Percentiles rank a stretch among this genome's conserved stretches.
Conservation (phyloP, 306 rosid genomes). For the Delonix regia region DNA sequence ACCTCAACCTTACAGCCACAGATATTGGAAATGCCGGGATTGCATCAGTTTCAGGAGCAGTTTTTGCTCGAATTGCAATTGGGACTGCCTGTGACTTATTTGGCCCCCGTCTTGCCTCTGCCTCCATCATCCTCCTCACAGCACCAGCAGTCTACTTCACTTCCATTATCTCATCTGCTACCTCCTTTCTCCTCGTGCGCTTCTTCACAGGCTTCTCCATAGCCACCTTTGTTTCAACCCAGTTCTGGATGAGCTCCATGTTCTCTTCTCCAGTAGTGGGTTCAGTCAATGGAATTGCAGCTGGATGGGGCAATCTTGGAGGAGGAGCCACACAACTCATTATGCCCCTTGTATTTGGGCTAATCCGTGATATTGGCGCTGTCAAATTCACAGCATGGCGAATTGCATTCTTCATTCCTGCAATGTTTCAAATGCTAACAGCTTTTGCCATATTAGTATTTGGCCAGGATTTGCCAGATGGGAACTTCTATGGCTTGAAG, state of each 20-base stretch:
- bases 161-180: constrained; percentile 57
- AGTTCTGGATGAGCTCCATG: constrained; percentile 99
- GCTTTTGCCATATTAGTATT: constrained; percentile 60
- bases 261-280: constrained; percentile 79
- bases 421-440: constrained; percentile 63
- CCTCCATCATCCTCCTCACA: constrained; percentile 69
- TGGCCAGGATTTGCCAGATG: constrained; percentile 87
- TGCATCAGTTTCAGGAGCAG: constrained; percentile 92
- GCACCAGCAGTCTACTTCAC: constrained; percentile 77
- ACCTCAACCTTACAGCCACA: constrained; percentile 84
- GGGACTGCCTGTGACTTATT: constrained; percentile 87
- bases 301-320: constrained; percentile 91
- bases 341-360: constrained; percentile 77
- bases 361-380: constrained; percentile 58
- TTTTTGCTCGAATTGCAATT: constrained; percentile 83
- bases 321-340: constrained; percentile 89
- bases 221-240: constrained; percentile 86
- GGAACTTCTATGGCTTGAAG: constrained; percentile 56
- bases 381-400: constrained; percentile 84
- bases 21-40: constrained; percentile 96
- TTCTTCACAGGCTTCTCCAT: constrained; percentile 90
- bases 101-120: constrained; percentile 88
- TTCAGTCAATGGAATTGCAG: constrained; percentile 73
- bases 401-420: constrained; percentile 82
- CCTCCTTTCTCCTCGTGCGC: constrained; percentile 64